These are phyloP conservation scores for Clitopilus hobsonii DNA, from an alignment of 768 basidiomycete genomes.

Conservation along the genomic window DNA sequence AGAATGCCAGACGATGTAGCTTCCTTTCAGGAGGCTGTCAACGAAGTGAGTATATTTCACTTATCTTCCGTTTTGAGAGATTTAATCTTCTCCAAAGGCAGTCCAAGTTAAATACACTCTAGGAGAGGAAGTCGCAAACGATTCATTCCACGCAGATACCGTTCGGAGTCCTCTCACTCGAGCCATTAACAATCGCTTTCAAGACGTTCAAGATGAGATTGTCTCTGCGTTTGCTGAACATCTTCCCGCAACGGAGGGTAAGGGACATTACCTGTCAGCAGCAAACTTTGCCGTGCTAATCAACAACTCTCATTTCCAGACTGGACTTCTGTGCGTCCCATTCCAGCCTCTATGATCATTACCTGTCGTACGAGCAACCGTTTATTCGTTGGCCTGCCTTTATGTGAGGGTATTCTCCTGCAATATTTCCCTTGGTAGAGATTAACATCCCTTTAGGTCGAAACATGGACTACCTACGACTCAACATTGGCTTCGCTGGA, in stretches of 20 bases:
- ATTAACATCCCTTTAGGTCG: conserved; percentile 25
- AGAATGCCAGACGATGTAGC: conserved; percentile 25
- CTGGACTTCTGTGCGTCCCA: conserved; percentile 26
- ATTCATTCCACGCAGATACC: conserved; percentile 25
- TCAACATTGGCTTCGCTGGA: conserved; percentile 30
- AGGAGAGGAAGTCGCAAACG: conserved; percentile 20
- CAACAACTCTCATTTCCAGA: conserved; percentile 19
- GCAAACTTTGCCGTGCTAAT: neutral
- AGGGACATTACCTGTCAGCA: conserved; percentile 4
- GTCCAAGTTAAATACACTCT: conserved; percentile 35
- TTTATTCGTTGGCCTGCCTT: conserved; percentile 39
- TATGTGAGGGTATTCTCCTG: conserved; percentile 26
- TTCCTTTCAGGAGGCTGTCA: conserved; percentile 21
- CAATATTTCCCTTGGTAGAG: neutral
- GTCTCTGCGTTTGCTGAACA: conserved; percentile 30
- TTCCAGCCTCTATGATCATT: conserved; percentile 25
- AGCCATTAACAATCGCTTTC: conserved; percentile 30
- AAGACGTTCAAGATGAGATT: conserved; percentile 42
- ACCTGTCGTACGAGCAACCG: conserved; percentile 35
- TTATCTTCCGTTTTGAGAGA: neutral
- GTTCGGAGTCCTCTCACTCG: conserved; percentile 30
- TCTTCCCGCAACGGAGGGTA: conserved; percentile 27
- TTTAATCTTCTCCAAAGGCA: conserved; percentile 16
- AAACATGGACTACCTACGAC: conserved; percentile 31
- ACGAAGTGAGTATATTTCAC: conserved; percentile 16